Percentiles rank a stretch among this genome's conserved stretches.
Conservation (phyloP, 768 basidiomycete genomes). For the Tylopilus felleus region DNA sequence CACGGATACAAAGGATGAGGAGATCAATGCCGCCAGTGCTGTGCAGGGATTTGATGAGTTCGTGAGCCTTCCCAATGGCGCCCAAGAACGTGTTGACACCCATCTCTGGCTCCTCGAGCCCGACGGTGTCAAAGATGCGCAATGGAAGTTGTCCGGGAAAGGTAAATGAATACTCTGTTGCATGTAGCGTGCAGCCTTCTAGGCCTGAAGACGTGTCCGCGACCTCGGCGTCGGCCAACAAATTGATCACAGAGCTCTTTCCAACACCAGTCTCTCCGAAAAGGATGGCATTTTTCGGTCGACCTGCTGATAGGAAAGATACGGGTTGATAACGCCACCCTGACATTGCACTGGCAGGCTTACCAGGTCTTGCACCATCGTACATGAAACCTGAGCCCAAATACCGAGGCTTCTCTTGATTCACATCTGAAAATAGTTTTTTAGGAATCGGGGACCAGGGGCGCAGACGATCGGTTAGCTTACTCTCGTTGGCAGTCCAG, state of each 20-base stretch:
- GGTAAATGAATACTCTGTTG: not conserved
- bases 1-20: slow-evolving; percentile 1
- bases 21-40: not conserved
- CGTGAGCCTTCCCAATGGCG: not conserved
- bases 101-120: not conserved
- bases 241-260: not conserved
- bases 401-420: not conserved
- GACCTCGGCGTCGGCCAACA: not conserved
- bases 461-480: not conserved
- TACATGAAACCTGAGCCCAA: not conserved
- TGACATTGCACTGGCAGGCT: not conserved
- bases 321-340: not conserved
- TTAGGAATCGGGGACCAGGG: not conserved
- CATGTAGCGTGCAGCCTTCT: not conserved
- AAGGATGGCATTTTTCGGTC: not conserved
- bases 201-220: not conserved
- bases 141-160: not conserved
- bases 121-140: not conserved
- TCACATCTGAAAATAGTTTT: no score
- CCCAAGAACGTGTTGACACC: not conserved
- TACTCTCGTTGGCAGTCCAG: not conserved
- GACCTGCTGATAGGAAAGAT: not conserved
- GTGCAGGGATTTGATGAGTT: not conserved
- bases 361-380: not conserved
- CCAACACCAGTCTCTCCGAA: not conserved